phyloP scores from a whole-genome alignment of 208 protist genomes.

The Angomonas deanei region DNA sequence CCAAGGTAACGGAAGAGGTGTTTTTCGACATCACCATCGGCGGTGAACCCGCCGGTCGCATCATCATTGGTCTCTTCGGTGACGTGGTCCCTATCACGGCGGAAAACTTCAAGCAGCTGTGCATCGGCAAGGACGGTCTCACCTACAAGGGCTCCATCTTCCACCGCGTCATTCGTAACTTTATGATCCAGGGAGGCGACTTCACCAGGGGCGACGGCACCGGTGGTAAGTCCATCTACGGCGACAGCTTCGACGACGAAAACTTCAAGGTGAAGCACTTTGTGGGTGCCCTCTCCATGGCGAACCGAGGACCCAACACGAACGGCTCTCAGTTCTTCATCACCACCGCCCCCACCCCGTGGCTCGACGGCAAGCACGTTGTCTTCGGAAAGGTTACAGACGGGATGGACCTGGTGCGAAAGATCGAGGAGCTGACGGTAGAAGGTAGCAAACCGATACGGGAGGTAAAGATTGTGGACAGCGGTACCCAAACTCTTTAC shows the following conservation, averaged over 20 bases:
- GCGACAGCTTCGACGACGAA: conserved; percentile 46
- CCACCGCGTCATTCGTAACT: conserved; percentile 47
- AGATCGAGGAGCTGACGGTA: conserved; percentile 81
- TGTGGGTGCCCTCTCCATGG: conserved; percentile 84
- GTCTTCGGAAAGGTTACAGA: conserved; percentile 93
- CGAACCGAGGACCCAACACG: conserved; percentile 90
- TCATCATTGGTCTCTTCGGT: conserved; percentile 43
- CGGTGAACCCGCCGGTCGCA: conserved; percentile 23
- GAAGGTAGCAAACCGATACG: no score
- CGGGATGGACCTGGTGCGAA: conserved; percentile 80
- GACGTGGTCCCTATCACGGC: conserved; percentile 50
- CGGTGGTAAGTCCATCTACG: conserved; percentile 59
- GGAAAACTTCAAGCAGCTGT: conserved; percentile 57
- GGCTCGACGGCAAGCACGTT: conserved; percentile 95
- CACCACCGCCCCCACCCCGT: conserved; percentile 62
- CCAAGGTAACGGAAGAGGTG: no score
- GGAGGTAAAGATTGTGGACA: no score
- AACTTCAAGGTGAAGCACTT: conserved; percentile 53
- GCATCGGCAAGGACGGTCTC: conserved; percentile 51
- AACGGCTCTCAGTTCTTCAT: conserved; percentile 93
- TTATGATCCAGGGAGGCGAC: conserved; percentile 62
- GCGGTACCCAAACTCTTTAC: no score
- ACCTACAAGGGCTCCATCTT: conserved; percentile 32
- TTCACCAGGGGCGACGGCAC: conserved; percentile 47
- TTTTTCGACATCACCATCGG: conserved; percentile 45